Base-by-base conservation (phyloP, 1,284 basidiomycete genomes). In the Ganoderma leucocontextum region DNA sequence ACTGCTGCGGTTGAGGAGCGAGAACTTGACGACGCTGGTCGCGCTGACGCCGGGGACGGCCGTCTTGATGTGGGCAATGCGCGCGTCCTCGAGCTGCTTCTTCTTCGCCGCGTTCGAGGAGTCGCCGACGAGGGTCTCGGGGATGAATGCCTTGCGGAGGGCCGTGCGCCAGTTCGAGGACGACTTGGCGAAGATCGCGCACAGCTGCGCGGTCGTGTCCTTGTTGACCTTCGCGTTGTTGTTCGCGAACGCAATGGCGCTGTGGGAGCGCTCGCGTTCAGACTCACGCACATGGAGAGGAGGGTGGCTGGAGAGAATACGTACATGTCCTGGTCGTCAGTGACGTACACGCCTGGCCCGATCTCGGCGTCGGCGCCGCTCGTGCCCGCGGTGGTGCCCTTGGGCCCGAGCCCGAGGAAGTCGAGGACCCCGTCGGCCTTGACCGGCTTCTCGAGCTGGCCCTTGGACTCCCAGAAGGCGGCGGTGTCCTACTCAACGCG, bases 331-430 rank as follows among this genome's bases (percentile, higher is more conserved):
- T 44, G 25, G 42, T 49, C 60, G 42, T 62, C 60, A 1, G 60
- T 36, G 29, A 62, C 60, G 33, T 62, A 62, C 13, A 62, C 60
- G 7, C 60, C 60, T 6, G 60, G 60, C 9, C 60, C 60, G 42
- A 47, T 62, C 60, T 62, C 60, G 5, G 60, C 60, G 42, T 62
- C 60, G 6, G 60, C 60, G 9, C 60, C 60, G 33, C 60, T 62
- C n/a, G 39, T 60, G 38, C 58, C 58, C 6, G 33, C 19, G 15
- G 19, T 36, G 8, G 35, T 29, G 4, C 22, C 12, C 60, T 62
- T 64, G 38, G 49, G 38, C 2, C 53, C 53, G 29, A 58, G 53
- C 6, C 53, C 52, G 39, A 63, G 35, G 49, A 29, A 55, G 53
- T 55, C 62, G 22, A 41, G 17, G 10, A 39, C 15, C 9, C 49